These are phyloP conservation scores for Trifolium subterraneum DNA, from an alignment of 306 rosid genomes.

Conservation along the genomic window DNA sequence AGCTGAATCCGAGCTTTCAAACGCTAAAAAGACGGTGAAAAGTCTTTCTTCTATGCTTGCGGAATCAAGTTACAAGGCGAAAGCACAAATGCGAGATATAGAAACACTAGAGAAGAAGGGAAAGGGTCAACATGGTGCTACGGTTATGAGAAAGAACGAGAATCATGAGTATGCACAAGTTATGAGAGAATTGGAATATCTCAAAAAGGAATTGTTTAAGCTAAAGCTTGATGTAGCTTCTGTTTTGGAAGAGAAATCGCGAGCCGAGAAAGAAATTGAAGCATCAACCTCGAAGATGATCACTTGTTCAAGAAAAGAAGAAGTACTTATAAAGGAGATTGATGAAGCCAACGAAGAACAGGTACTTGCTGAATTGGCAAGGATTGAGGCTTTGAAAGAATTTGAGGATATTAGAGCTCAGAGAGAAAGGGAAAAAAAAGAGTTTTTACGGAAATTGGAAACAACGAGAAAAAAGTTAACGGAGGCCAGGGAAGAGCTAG, in stretches of 20 bases:
- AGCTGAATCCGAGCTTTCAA: conserved; percentile 65
- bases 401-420: conserved; percentile 56
- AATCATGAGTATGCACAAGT: conserved; percentile 53
- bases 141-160: conserved; percentile 41
- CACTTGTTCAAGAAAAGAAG: conserved; percentile 48
- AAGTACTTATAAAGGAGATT: conserved; percentile 64
- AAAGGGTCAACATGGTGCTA: conserved; percentile 27
- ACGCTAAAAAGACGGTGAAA: conserved; percentile 54
- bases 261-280: conserved; percentile 57
- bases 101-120: conserved; percentile 52
- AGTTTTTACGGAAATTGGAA: conserved; percentile 54
- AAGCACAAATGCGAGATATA: conserved; percentile 44
- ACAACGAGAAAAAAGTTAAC: conserved; percentile 49
- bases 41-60: conserved; percentile 54
- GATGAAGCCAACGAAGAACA: conserved; percentile 80
- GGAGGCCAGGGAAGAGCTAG: conserved; percentile 55
- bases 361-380: conserved; percentile 79
- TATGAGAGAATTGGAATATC: conserved; percentile 68
- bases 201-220: conserved; percentile 68
- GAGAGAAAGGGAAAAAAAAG: conserved; percentile 59
- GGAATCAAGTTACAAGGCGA: conserved; percentile 51
- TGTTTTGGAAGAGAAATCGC: conserved; percentile 60
- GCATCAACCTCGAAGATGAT: conserved; percentile 51
- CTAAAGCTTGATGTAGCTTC: conserved; percentile 81
- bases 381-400: conserved; percentile 88